These are phyloP conservation scores for Parasarocladium wereldwijsianum DNA, from an alignment of 2,329 filamentous ascomycete species.

Conservation along the genomic window DNA sequence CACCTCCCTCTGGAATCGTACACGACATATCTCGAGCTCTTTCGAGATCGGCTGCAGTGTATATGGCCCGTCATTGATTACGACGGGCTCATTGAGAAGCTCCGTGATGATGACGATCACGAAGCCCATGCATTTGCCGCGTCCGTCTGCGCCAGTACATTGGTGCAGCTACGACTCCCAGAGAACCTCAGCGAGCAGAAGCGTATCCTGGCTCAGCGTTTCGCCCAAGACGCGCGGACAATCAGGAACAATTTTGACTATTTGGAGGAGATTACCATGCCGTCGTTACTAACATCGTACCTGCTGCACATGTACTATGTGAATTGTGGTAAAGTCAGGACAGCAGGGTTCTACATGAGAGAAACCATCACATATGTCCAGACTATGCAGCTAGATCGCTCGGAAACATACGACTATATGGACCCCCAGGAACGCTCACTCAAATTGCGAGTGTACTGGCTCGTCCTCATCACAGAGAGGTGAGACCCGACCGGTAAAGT, in stretches of 20 bases:
- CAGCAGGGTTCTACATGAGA: slow-evolving; percentile 10
- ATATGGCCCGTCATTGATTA: slow-evolving; percentile 12
- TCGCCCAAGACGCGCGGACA: slow-evolving; percentile 7
- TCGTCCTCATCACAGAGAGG: slow-evolving; percentile 11
- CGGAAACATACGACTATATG: slow-evolving; percentile 9
- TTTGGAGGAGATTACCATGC: slow-evolving; percentile 9
- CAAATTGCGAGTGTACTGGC: slow-evolving; percentile 11
- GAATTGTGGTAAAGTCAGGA: slow-evolving; percentile 13
- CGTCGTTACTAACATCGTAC: slow-evolving; percentile 12
- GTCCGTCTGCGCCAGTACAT: slow-evolving; percentile 12
- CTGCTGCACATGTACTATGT: slow-evolving; percentile 15
- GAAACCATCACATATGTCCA: slow-evolving; percentile 13
- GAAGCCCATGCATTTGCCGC: slow-evolving; percentile 12
- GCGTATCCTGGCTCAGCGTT: slow-evolving; percentile 2
- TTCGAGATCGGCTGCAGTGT: slow-evolving; percentile 8
- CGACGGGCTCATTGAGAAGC: slow-evolving; percentile 8
- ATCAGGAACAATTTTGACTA: slow-evolving; percentile 12
- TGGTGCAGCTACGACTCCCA: slow-evolving; percentile 12
- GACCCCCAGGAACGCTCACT: slow-evolving; percentile 9
- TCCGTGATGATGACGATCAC: slow-evolving; percentile 7
- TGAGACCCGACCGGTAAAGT: background rate
- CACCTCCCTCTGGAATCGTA: slow-evolving; percentile 10
- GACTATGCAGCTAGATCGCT: slow-evolving; percentile 9
- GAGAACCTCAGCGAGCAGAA: slow-evolving; percentile 9
- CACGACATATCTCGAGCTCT: slow-evolving; percentile 9